Conservation (phyloP, 495 filamentous ascomycete genomes). For the Penicillium arizonense region DNA sequence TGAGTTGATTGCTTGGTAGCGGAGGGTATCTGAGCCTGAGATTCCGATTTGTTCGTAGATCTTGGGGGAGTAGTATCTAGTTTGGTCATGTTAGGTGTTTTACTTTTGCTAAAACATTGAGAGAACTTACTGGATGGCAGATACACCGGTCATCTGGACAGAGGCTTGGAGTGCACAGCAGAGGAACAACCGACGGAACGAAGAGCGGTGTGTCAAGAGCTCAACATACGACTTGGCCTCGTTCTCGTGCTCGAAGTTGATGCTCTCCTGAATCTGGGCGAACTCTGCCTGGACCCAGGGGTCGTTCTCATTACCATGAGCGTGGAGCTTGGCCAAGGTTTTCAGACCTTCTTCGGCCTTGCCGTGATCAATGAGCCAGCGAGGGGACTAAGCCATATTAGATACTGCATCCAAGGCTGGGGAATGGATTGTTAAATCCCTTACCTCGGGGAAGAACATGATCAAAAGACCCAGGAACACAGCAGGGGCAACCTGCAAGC, state of each 20-base stretch:
- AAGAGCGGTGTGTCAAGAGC: conserved; percentile 61
- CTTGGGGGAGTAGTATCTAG: conserved; percentile 61
- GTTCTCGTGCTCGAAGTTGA: conserved; percentile 52
- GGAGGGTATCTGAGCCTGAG: conserved; percentile 56
- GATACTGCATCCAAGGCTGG: background rate
- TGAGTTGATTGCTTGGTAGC: conserved; percentile 71
- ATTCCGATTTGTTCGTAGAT: conserved; percentile 72
- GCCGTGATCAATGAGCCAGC: conserved; percentile 54
- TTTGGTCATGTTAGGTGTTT: background rate
- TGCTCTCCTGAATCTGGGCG: conserved; percentile 39
- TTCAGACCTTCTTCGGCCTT: conserved; percentile 47
- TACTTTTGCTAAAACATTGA: background rate
- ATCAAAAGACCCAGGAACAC: conserved; percentile 41
- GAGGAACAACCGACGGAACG: conserved; percentile 67
- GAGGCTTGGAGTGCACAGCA: conserved; percentile 66
- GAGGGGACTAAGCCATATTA: conserved; percentile 41
- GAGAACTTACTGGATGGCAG: conserved; percentile 57
- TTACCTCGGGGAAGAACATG: conserved; percentile 49
- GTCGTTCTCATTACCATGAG: conserved; percentile 42
- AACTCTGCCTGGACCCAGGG: conserved; percentile 45
- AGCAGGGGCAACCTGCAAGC: conserved; percentile 41
- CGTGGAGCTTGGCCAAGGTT: conserved; percentile 50
- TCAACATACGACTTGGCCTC: conserved; percentile 68
- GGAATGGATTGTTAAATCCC: background rate
- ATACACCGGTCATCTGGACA: conserved; percentile 72